A percentile compares a stretch with the other conserved stretches of the same genome.
Conservation (phyloP, 2,329 filamentous ascomycete species). For the Hypoxylon sp. region DNA sequence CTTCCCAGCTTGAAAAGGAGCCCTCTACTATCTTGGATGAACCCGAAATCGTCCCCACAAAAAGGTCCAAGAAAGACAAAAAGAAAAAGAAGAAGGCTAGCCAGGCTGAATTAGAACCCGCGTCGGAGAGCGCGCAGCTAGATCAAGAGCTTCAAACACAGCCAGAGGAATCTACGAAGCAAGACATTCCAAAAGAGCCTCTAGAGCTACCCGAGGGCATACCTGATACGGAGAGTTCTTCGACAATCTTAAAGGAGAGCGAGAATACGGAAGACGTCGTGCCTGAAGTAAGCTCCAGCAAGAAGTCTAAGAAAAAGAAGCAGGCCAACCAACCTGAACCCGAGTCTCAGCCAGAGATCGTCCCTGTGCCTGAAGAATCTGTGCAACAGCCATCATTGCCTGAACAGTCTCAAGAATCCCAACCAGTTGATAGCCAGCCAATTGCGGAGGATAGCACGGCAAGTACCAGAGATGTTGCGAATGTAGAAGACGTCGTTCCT, state of each 20-base stretch:
- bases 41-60: conserved; percentile 41
- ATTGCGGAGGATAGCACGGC: conserved; percentile 53
- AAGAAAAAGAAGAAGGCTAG: conserved; percentile 52
- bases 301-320: conserved; percentile 51
- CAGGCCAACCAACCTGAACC: conserved; percentile 30
- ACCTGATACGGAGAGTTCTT: conserved; percentile 54
- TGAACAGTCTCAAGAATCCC: conserved; percentile 20
- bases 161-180: not conserved
- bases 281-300: too few species aligned
- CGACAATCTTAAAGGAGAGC: conserved; percentile 44
- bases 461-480: conserved; percentile 11
- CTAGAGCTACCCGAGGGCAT: conserved; percentile 16
- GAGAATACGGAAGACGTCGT: conserved; percentile 37
- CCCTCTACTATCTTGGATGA: conserved; percentile 24
- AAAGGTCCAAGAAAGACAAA: conserved; percentile 55
- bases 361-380: conserved; percentile 27
- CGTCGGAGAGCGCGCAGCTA: not conserved
- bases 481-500: conserved; percentile 18
- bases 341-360: conserved; percentile 29
- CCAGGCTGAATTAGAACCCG: conserved; percentile 28
- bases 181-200: conserved; percentile 11
- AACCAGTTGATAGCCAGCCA: conserved; percentile 23
- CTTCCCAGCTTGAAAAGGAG: conserved; percentile 22
- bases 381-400: conserved; percentile 23
- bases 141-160: conserved; percentile 20